Conservation (phyloP, 768 basidiomycete species). For the Phaeotremella skinneri region DNA sequence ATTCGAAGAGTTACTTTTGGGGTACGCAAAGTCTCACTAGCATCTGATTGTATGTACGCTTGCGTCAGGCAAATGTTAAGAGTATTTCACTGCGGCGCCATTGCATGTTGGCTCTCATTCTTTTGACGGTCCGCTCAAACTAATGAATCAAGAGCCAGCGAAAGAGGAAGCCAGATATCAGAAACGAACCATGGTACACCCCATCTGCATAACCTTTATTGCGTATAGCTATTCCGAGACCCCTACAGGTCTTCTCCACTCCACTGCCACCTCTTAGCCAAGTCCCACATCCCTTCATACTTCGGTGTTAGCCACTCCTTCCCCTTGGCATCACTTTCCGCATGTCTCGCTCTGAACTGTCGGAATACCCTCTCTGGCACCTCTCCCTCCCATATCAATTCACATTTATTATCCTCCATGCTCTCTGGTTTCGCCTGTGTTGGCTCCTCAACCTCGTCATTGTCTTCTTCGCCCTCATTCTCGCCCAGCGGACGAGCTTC, state of each 20-base stretch:
- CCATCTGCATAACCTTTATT: too few relatives aligned
- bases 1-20: slow-evolving; percentile 45
- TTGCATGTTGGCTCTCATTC: too few relatives aligned
- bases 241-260: slow-evolving; percentile 40
- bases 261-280: slow-evolving; percentile 68
- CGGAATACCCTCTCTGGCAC: slow-evolving; percentile 77
- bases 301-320: slow-evolving; percentile 82
- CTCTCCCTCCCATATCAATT: slow-evolving; percentile 88
- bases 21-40: background rate
- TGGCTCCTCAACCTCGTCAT: slow-evolving; percentile 35
- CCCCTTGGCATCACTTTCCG: slow-evolving; percentile 66
- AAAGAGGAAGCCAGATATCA: too few relatives aligned
- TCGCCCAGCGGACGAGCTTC: slow-evolving; percentile 73
- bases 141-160: too few relatives aligned
- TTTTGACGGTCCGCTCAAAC: too few relatives aligned
- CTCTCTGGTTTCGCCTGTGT: slow-evolving; percentile 53
- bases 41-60: too few relatives aligned
- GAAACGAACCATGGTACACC: too few relatives aligned
- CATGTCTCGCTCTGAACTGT: slow-evolving; percentile 67
- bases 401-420: slow-evolving; percentile 85
- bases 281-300: slow-evolving; percentile 89
- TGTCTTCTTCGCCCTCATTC: slow-evolving; percentile 59
- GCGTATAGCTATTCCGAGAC: too few relatives aligned
- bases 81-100: too few relatives aligned
- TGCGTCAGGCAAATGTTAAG: too few relatives aligned